A percentile compares a stretch with the other conserved stretches of the same genome.
These are phyloP conservation scores for Peterozyma xylosa DNA, from an alignment of 805 yeast genomes.

Conservation along the genomic window DNA sequence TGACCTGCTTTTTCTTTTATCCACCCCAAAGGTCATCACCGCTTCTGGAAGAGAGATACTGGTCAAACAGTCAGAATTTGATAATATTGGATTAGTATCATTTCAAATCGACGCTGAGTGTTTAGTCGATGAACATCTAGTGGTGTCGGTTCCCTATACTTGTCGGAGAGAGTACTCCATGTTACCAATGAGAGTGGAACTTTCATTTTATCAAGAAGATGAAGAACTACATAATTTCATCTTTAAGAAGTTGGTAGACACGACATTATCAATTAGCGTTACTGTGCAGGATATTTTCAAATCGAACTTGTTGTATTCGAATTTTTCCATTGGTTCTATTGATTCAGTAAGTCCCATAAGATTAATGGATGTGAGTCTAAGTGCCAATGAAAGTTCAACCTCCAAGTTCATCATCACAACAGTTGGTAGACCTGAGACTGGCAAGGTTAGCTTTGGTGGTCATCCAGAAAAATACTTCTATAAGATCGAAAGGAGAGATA, in stretches of 20 bases:
- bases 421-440: constrained; percentile 10
- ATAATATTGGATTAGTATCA: no score
- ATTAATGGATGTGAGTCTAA: constrained; percentile 31
- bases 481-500: constrained; percentile 28
- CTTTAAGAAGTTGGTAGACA: constrained; percentile 31
- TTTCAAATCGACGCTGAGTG: no score
- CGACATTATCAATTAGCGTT: constrained; percentile 55
- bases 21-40: no score
- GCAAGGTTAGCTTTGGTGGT: constrained; percentile 49
- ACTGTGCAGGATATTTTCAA: constrained; percentile 77
- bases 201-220: background rate
- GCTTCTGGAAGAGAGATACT: no score
- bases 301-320: constrained; percentile 47
- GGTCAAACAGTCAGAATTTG: no score
- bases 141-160: no score
- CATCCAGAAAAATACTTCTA: constrained; percentile 63
- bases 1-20: no score
- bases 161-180: no score
- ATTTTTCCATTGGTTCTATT: constrained; percentile 62
- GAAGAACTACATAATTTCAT: constrained; percentile 13
- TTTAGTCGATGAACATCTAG: no score
- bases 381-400: constrained; percentile 18
- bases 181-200: no score
- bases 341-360: constrained; percentile 44
- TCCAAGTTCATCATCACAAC: constrained; percentile 21